Evolutionary conservation across 441 rosid species (phyloP).

Genomic region (Biscutella laevigata): DNA sequence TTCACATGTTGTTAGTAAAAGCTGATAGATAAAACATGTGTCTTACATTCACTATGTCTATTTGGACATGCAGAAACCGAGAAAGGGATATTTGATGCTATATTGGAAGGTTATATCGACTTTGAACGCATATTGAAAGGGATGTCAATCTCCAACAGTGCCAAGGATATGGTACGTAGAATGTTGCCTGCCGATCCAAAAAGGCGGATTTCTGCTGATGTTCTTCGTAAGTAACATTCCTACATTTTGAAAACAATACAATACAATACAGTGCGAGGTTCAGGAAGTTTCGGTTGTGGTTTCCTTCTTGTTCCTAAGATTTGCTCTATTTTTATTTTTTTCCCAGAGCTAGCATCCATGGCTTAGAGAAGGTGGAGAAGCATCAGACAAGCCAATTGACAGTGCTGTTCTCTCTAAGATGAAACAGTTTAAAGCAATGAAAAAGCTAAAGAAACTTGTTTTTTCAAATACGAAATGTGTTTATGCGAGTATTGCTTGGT

Average conservation of each 20-base stretch:
- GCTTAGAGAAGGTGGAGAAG: constrained; percentile 58
- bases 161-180: constrained; percentile 56
- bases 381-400: constrained; percentile 59
- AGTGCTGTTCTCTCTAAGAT: constrained; percentile 63
- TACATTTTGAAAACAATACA: background rate
- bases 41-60: background rate
- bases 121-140: constrained; percentile 55
- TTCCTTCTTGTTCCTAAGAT: background rate
- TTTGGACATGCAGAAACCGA: constrained; percentile 42
- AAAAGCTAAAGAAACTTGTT: constrained; percentile 61
- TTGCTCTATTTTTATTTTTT: no score
- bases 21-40: background rate
- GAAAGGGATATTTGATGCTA: constrained; percentile 69
- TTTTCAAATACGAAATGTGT: constrained; percentile 3
- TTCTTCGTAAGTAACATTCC: constrained; percentile 36
- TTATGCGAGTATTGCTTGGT: no score
- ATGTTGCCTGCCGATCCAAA: constrained; percentile 61
- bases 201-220: constrained; percentile 53
- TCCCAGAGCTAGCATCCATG: constrained; percentile 55
- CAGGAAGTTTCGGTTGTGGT: no score
- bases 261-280: background rate
- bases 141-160: constrained; percentile 58
- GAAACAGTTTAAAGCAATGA: constrained; percentile 70
- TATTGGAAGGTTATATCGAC: constrained; percentile 59
- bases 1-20: background rate